Percentiles rank a stretch among this genome's conserved stretches.
phyloP scores from a whole-genome alignment of 768 basidiomycete genomes.

The Russula foetens region DNA sequence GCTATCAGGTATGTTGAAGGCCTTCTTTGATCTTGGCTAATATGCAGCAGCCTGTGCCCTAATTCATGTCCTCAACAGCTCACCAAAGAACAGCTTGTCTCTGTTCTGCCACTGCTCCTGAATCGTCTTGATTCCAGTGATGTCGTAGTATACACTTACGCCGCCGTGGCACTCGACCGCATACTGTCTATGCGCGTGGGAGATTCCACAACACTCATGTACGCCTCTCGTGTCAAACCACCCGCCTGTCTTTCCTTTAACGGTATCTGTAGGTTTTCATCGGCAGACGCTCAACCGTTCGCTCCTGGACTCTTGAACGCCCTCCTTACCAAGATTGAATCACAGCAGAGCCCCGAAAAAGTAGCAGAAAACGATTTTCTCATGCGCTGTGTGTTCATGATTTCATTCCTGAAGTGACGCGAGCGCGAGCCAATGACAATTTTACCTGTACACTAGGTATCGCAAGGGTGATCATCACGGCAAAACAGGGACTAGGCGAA shows the following conservation, averaged over 20 bases:
- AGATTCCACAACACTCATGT: slow-evolving; percentile 52
- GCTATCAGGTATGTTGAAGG: slow-evolving; percentile 65
- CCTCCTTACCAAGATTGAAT: slow-evolving; percentile 73
- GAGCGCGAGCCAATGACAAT: background rate
- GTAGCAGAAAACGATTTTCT: slow-evolving; percentile 95
- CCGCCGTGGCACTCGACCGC: slow-evolving; percentile 96
- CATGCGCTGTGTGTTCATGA: slow-evolving; percentile 78
- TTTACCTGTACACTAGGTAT: slow-evolving; percentile 46
- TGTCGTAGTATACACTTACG: slow-evolving; percentile 93
- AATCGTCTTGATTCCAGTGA: slow-evolving; percentile 75
- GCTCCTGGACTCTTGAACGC: slow-evolving; percentile 66
- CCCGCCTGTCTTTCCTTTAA: background rate
- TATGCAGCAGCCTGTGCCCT: background rate
- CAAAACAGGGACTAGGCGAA: slow-evolving; percentile 67
- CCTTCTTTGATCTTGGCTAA: background rate
- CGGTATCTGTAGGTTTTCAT: slow-evolving; percentile 55
- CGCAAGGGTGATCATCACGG: slow-evolving; percentile 90
- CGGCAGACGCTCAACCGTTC: slow-evolving; percentile 78
- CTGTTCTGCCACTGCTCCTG: slow-evolving; percentile 81
- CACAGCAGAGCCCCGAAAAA: slow-evolving; percentile 76
- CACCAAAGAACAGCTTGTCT: slow-evolving; percentile 87
- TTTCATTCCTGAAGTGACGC: background rate
- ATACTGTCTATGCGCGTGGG: slow-evolving; percentile 86
- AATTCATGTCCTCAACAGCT: slow-evolving; percentile 39
- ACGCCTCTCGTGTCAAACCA: slow-evolving; percentile 25